phyloP scores from a whole-genome alignment of 2,329 filamentous ascomycete species.

The Alternaria infectoria region DNA sequence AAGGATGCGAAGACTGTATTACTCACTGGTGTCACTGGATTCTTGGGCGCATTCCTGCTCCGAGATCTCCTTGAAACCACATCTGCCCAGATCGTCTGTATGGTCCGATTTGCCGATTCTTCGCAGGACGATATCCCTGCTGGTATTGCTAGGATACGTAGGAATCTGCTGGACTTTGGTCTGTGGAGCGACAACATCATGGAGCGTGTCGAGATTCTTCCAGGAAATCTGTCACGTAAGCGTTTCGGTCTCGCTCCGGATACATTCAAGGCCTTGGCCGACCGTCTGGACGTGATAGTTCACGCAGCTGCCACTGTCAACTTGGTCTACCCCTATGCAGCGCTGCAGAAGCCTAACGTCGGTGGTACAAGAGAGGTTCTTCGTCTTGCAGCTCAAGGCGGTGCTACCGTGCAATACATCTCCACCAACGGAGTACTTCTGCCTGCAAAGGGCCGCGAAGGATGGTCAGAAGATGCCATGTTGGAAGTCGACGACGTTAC shows the following conservation, averaged over 20 bases:
- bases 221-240: constrained; percentile 73
- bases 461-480: constrained; percentile 74
- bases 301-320: constrained; percentile 77
- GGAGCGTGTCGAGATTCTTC: constrained; percentile 77
- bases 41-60: constrained; percentile 76
- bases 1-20: constrained; percentile 72
- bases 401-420: constrained; percentile 77
- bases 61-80: constrained; percentile 72
- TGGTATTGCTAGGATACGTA: constrained; percentile 74
- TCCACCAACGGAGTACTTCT: constrained; percentile 83
- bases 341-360: constrained; percentile 75
- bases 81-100: constrained; percentile 71
- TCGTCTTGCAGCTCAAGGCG: constrained; percentile 69
- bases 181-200: constrained; percentile 79
- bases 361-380: constrained; percentile 79
- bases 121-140: constrained; percentile 67
- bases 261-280: constrained; percentile 68
- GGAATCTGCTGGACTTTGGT: constrained; percentile 78
- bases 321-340: constrained; percentile 80
- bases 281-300: constrained; percentile 73
- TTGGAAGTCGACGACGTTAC: constrained; percentile 71
- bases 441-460: constrained; percentile 63
- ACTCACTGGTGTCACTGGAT: constrained; percentile 77
- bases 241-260: constrained; percentile 71
- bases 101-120: constrained; percentile 75